Base-by-base conservation (phyloP, 805 yeast genomes). In the Grigorovia yakushimaensis region DNA sequence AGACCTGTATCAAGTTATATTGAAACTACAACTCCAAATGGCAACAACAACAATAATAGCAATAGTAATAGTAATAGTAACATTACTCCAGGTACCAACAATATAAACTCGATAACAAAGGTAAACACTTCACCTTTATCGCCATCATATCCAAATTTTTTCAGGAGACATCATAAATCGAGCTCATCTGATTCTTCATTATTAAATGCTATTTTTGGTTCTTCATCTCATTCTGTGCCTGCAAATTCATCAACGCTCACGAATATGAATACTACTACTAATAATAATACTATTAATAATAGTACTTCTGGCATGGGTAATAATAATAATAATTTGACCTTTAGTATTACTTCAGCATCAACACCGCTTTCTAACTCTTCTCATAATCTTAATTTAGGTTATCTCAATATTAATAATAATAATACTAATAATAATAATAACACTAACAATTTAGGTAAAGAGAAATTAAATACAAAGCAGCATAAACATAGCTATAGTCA, bases 81-180 rank as follows among this genome's bases (percentile, higher is more conserved):
- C 7, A 30, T 5, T 15, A n/a, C 20, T 11, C 18, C 36, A 4
- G 5, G 24, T 20, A 30, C 19, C 19, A 20, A 41, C 18, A 41
- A 30, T 19, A 27, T 11, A 20, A 15, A 24, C 5, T 33, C 30
- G 7, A 36, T 19, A 4, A 33, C 27, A 13, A 42, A 42, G 21
- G 18, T 39, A 2, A 44, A 50, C 5, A 54, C 58, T 7, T 55
- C 62, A 9, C 66, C 62, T 10, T 44, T 46, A 33, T 64, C 69
- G 1, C 67, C 66, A 11, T 49, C 58, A n/a, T 57, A 59, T 41
- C 49, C 64, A 4, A 74, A 75, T 23, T 72, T 82, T 45, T 82
- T 82, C 66, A 70, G 84, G 52, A 74, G 81, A 51, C 87, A 81
- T 55, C 73, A 76, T 43, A 73, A 84, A 48, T 74, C 82, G n/a